A percentile compares a stretch with the other conserved stretches of the same genome.
Conservation (phyloP, 441 rosid genomes). For the Corymbia citriodora region DNA sequence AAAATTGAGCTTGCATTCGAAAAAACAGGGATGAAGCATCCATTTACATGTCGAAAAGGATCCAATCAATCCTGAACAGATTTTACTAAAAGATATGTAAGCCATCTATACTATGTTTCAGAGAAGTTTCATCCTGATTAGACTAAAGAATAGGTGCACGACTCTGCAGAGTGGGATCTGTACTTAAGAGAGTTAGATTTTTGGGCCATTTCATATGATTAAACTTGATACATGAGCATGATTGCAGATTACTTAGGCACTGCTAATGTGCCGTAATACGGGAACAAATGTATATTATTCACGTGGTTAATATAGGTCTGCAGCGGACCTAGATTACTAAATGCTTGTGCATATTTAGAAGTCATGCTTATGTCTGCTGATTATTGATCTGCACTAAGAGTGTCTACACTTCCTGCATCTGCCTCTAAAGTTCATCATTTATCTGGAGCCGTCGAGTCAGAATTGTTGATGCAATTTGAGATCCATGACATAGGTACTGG, state of each 20-base stretch:
- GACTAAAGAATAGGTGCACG: neutral
- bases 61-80: neutral
- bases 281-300: neutral
- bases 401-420: neutral
- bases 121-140: neutral
- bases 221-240: neutral
- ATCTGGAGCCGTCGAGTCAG: neutral
- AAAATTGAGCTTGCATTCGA: neutral
- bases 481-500: slow-evolving; percentile 30
- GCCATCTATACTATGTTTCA: neutral
- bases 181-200: neutral
- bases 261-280: neutral
- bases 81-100: neutral
- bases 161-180: neutral
- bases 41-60: neutral
- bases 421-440: neutral
- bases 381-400: neutral
- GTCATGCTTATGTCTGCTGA: neutral
- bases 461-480: neutral
- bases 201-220: neutral
- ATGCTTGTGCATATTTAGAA: neutral
- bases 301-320: neutral
- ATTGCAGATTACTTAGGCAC: neutral
- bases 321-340: neutral
- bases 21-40: neutral